phyloP scores from a whole-genome alignment of 768 basidiomycete genomes.

The Mycena rosella region DNA sequence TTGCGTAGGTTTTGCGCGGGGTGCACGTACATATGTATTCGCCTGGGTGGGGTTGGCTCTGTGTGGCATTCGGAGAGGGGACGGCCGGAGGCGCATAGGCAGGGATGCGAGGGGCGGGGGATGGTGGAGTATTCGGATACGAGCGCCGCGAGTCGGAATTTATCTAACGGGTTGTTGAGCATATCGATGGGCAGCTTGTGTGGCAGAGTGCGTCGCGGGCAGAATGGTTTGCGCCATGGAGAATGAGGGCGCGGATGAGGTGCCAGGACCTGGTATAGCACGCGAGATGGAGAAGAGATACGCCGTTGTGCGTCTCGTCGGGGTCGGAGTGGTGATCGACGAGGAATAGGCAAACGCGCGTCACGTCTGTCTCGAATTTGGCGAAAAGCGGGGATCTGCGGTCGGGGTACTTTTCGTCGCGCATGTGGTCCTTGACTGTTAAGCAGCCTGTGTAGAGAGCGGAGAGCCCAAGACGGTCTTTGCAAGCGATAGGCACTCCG shows the following conservation, averaged over 20 bases:
- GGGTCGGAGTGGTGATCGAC: not conserved
- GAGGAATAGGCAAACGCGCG: not conserved
- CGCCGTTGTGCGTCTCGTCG: too few species aligned
- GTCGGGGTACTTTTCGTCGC: too few species aligned
- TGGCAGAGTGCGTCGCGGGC: not conserved
- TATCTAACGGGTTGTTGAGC: not conserved
- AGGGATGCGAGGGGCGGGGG: conserved; percentile 1
- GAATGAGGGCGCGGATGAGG: not conserved
- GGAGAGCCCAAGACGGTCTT: too few species aligned
- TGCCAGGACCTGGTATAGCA: conserved; percentile 5
- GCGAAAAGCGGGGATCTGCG: too few species aligned
- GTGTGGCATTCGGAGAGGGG: conserved; percentile 4
- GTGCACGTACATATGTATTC: conserved; percentile 6
- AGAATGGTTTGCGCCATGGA: not conserved
- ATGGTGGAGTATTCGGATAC: not conserved
- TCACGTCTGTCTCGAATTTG: not conserved
- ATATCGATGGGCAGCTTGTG: not conserved
- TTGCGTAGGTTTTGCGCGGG: not conserved
- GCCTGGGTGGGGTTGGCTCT: not conserved
- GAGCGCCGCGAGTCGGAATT: not conserved
- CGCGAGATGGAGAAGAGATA: not conserved
- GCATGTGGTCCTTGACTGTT: not conserved
- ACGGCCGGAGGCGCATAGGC: conserved; percentile 3
- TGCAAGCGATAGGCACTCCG: too few species aligned
- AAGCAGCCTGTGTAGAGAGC: too few species aligned